Conservation (phyloP, 345 rosid genomes). For the Eucalyptus curtisii region DNA sequence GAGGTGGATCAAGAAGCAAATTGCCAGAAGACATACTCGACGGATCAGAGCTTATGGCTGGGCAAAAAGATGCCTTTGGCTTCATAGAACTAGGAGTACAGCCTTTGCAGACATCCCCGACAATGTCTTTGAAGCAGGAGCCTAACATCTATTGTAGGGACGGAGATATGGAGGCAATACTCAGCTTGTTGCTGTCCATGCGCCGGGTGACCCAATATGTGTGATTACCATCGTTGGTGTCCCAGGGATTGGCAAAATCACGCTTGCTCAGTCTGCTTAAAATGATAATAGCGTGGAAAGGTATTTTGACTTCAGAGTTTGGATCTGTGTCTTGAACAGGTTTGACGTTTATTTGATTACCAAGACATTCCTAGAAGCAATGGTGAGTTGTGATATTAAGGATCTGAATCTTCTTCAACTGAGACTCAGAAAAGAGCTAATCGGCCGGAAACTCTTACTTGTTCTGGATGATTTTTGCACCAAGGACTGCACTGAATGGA, state of each 20-base stretch:
- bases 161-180: background rate
- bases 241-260: conserved; percentile 2
- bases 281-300: background rate
- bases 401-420: conserved; percentile 8
- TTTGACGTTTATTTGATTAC: background rate
- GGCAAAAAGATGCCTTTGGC: background rate
- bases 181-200: background rate
- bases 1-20: background rate
- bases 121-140: conserved; percentile 4
- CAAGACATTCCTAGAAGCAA: conserved; percentile 4
- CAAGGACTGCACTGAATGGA: conserved; percentile 3
- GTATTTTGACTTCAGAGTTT: conserved; percentile 4
- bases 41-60: background rate
- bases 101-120: background rate
- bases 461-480: conserved; percentile 19
- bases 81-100: background rate
- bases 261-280: background rate
- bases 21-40: background rate
- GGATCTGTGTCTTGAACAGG: conserved; percentile 8
- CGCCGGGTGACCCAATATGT: background rate
- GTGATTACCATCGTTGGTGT: background rate
- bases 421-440: background rate
- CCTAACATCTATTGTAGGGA: conserved; percentile 8
- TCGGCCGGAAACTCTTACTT: conserved; percentile 4
- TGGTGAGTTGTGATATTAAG: background rate